Base-by-base conservation (phyloP, 2,329 filamentous ascomycete species). In the Microsporum ferrugineum region DNA sequence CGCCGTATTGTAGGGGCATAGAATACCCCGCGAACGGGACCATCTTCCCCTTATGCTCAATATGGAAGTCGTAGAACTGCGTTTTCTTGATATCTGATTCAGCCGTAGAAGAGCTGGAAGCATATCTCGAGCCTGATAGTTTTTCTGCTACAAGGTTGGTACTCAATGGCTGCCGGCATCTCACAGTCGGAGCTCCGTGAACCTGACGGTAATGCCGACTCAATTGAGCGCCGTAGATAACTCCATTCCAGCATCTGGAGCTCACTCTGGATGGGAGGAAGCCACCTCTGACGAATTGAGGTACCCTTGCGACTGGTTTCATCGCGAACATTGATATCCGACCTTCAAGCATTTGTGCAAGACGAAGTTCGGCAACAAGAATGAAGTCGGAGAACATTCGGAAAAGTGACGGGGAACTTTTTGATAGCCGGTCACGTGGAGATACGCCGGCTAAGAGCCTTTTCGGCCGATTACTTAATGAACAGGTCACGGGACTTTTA, bases 1-100 rank as follows among this genome's bases (percentile, higher is more conserved):
- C 83, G 38, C 81, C 76, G 78, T 97, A 99, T 74, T 94, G 88
- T 51, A 99, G 85, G 5, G 94, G 94, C 90, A 99, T 96, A 68
- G 84, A 80, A 78, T 87, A 96, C 66, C 90, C 91, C 65, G 89
- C 92, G 76, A 96, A 99, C n/a, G 90, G 89, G 57, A 96, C 92
- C 84, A 97, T 94, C 78, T 95, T 96, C 66, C 83, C 94, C 67
- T 89, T 89, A 71, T 89, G 80, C 62, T 83, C 80, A 64, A 91
- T 70, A 73, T 95, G 88, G 27, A 95, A 78, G 68, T 90, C 85
- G 74, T 92, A 88, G 27, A 96, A 80, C 33, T 87, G 85, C 2
- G 89, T 95, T 75, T 72, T 72, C 39, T 70, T 71, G 62, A 76
- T 63, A 12, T 53, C 49, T 5, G 49, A 31, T 7, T 68, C 57